Base-by-base conservation (phyloP, 257 asterid genomes). In the Coffea eugenioides region DNA sequence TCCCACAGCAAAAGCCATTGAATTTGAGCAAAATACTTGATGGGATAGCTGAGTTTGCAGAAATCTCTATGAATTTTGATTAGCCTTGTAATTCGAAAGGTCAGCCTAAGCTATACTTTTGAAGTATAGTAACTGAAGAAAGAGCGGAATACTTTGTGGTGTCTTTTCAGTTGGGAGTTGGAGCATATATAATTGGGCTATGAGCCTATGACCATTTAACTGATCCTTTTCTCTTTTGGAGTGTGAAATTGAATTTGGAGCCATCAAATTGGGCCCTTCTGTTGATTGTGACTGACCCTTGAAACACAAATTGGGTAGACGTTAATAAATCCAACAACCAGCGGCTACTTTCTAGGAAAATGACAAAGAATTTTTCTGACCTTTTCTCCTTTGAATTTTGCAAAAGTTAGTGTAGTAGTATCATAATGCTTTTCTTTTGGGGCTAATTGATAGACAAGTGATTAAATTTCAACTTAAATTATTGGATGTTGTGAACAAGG, bases 1-100 rank as follows among this genome's bases (percentile, higher is more conserved):
- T 77, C n/a, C 74, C 66, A 69, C 49, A 77, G n/a, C 74, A 80
- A 87, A 73, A 21, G 64, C 85, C 88, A 85, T 64, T 5, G 69
- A n/a, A n/a, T 62, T 62, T 62, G 16, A 54, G 36, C 31, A 25
- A 2, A 9, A 59, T 20, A 59, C 27, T 59, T 5, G 23, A 59
- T 20, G 65, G n/a, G 25, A 18, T 57, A 18, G 23, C 64, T 57
- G 64, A 57, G 27, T 20, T 59, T 59, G 65, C 21, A 59, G 65
- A 5, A n/a, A n/a, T 8, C 23, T 25, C 21, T 15, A 3, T 16
- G 9, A 54, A 54, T 54, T 83, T 57, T 20, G 65, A 15, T 54
- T 61, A 23, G 67, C 14, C 67, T 61, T 8, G 25, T 20, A 23
- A n/a, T 20, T 16, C 62, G 7, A 56, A 56, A 56, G n/a, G 31